Evolutionary conservation across 805 yeast genomes (phyloP).

Genomic region (Lipomyces yamadae): DNA sequence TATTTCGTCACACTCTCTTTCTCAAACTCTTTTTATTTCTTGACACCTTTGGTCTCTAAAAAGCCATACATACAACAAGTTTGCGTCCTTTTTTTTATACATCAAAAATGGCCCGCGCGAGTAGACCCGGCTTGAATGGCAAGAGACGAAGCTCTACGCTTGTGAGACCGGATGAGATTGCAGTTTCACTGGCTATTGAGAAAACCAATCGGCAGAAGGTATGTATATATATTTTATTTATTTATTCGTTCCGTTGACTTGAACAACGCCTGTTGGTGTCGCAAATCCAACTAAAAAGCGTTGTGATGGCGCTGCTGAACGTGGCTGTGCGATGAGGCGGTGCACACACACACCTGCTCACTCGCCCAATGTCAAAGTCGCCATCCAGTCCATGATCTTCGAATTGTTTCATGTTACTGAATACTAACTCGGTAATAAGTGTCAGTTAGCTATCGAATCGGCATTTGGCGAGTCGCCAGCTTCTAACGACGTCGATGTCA

Average conservation of each 20-base stretch:
- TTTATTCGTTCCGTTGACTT: too few species aligned
- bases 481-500: conserved; percentile 4
- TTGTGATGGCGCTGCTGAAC: background rate
- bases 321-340: background rate
- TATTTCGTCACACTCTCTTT: conserved; percentile 44
- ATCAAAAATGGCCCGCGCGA: background rate
- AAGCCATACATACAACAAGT: background rate
- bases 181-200: conserved; percentile 10
- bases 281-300: background rate
- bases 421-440: background rate
- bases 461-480: background rate
- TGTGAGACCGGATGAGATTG: background rate
- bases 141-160: conserved; percentile 19
- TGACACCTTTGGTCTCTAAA: background rate
- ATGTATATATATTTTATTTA: background rate
- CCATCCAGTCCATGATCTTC: background rate
- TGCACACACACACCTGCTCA: background rate
- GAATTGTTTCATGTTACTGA: background rate
- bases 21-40: background rate
- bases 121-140: conserved; percentile 14
- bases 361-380: background rate
- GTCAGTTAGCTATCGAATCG: background rate
- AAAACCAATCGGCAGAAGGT: conserved; percentile 22
- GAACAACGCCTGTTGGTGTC: background rate
- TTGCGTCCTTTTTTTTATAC: background rate